Evolutionary conservation across 1,284 basidiomycete genomes (phyloP).

Genomic region (Ceratobasidium sp.): DNA sequence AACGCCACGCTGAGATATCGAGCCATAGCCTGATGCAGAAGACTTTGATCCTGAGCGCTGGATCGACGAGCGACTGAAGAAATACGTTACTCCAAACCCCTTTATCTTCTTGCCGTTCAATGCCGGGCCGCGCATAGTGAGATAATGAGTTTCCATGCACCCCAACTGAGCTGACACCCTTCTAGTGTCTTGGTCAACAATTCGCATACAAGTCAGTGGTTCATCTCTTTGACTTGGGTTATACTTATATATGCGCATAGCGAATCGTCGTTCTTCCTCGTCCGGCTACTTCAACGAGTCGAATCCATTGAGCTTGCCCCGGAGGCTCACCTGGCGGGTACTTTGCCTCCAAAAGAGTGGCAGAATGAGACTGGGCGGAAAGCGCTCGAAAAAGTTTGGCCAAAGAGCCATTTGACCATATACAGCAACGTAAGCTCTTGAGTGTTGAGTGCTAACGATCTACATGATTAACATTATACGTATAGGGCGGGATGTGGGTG

Average conservation of each 20-base stretch:
- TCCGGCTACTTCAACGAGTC: slow-evolving; percentile 74
- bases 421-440: slow-evolving; percentile 61
- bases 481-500: no score
- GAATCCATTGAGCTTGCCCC: slow-evolving; percentile 63
- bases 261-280: slow-evolving; percentile 68
- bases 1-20: slow-evolving; percentile 56
- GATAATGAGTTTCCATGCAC: slow-evolving; percentile 53
- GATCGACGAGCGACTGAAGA: slow-evolving; percentile 66
- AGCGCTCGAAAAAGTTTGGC: slow-evolving; percentile 65
- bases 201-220: slow-evolving; percentile 54
- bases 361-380: slow-evolving; percentile 57
- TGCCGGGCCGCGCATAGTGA: slow-evolving; percentile 65
- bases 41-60: slow-evolving; percentile 73
- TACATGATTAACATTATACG: no score
- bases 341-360: slow-evolving; percentile 64
- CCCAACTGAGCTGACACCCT: no score
- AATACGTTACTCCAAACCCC: slow-evolving; percentile 68
- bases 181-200: slow-evolving; percentile 69
- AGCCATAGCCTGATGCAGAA: slow-evolving; percentile 54
- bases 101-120: slow-evolving; percentile 75
- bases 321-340: slow-evolving; percentile 62
- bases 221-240: slow-evolving; percentile 51
- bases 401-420: slow-evolving; percentile 69
- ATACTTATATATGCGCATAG: slow-evolving; percentile 43
- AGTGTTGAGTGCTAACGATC: no score